These are phyloP conservation scores for Picochlorum sp. DNA, from an alignment of 139 green algal genomes.

Conservation along the genomic window DNA sequence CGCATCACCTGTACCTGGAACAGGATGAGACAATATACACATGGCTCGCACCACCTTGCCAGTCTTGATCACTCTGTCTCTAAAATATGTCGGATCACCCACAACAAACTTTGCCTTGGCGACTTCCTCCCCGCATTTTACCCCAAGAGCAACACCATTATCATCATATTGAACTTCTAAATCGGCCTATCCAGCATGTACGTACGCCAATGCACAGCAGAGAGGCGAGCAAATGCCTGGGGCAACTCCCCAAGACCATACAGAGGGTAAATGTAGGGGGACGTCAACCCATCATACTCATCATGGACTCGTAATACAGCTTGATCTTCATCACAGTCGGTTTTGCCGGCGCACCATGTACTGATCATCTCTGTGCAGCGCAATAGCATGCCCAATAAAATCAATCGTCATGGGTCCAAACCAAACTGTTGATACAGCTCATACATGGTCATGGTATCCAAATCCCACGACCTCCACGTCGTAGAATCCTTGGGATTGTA, in stretches of 20 bases:
- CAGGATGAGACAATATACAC: conserved; percentile 88
- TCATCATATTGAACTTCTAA: conserved; percentile 46
- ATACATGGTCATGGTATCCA: conserved; percentile 75
- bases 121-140: conserved; percentile 74
- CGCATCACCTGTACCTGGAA: conserved; percentile 88
- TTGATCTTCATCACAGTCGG: conserved; percentile 82
- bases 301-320: conserved; percentile 94
- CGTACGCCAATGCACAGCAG: conserved; percentile 93
- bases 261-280: conserved; percentile 97
- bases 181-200: conserved; percentile 96
- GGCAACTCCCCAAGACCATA: conserved; percentile 97
- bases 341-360: conserved; percentile 51
- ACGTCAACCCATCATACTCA: conserved; percentile 78
- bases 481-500: conserved; percentile 71
- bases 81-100: conserved; percentile 88
- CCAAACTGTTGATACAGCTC: conserved; percentile 83
- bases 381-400: conserved; percentile 96
- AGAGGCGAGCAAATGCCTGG: conserved; percentile 92
- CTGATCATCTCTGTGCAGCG: conserved; percentile 62
- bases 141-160: conserved; percentile 58
- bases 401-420: conserved; percentile 77
- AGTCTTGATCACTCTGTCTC: conserved; percentile 38
- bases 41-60: conserved; percentile 84
- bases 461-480: conserved; percentile 80
- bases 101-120: conserved; percentile 88